These are phyloP conservation scores for Tylopilus cervinicoccineus DNA, from an alignment of 768 basidiomycete genomes.

Conservation along the genomic window DNA sequence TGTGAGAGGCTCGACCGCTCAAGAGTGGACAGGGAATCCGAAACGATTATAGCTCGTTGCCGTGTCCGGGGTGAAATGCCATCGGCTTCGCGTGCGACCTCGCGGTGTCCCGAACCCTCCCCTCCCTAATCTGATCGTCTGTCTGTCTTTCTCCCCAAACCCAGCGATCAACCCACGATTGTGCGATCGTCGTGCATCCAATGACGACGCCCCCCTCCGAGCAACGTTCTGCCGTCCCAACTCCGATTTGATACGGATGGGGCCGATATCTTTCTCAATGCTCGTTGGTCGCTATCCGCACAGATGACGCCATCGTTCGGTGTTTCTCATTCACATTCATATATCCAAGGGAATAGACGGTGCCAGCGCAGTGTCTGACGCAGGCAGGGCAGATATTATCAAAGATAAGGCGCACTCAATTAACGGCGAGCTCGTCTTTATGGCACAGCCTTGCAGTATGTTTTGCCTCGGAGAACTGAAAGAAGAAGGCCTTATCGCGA, in stretches of 20 bases:
- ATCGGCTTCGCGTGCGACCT: constrained; percentile 9
- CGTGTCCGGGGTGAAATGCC: background rate
- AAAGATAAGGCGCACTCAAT: constrained; percentile 10
- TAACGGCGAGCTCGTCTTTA: background rate
- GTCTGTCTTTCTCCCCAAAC: constrained; percentile 3
- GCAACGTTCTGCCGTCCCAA: background rate
- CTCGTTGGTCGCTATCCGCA: background rate
- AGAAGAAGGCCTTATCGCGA: constrained; percentile 10
- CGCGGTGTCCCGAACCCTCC: background rate
- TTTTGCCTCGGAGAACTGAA: constrained; percentile 19
- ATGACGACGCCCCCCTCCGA: background rate
- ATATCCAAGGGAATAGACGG: no score
- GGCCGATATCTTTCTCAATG: constrained; percentile 7
- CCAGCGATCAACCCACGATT: constrained; percentile 2
- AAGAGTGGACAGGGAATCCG: constrained; percentile 9
- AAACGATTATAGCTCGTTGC: constrained; percentile 8
- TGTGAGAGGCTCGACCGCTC: constrained; percentile 4
- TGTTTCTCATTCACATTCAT: constrained; percentile 12
- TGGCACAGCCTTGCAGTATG: constrained; percentile 3
- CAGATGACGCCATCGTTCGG: constrained; percentile 14
- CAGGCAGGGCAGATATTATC: background rate
- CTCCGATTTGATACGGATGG: constrained; percentile 16
- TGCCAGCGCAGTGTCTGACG: background rate
- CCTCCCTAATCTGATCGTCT: constrained; percentile 4
- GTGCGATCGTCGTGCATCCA: constrained; percentile 3